Conservation (phyloP, 257 asterid genomes). For the Solanum neorickii region DNA sequence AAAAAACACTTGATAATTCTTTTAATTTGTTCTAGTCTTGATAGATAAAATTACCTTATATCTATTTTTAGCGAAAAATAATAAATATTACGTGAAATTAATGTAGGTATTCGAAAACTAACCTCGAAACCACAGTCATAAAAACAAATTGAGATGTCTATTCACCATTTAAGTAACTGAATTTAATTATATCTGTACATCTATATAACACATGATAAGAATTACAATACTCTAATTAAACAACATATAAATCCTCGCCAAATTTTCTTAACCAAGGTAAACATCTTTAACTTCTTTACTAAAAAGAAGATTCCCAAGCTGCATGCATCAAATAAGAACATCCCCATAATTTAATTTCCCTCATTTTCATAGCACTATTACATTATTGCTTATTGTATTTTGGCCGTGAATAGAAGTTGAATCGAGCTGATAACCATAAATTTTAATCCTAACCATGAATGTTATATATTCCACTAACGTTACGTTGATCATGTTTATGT, state of each 20-base stretch:
- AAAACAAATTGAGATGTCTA: not conserved
- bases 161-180: not conserved
- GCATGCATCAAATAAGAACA: not conserved
- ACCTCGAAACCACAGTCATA: not conserved
- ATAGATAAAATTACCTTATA: no score
- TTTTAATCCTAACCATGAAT: not conserved
- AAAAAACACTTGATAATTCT: no score
- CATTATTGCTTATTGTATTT: not conserved
- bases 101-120: not conserved
- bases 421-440: not conserved
- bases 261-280: not conserved
- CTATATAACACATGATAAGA: not conserved
- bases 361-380: not conserved
- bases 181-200: not conserved
- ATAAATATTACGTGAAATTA: no score
- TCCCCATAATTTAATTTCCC: not conserved
- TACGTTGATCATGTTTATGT: not conserved
- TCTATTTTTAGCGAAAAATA: accelerated
- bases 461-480: not conserved
- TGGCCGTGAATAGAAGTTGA: not conserved
- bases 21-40: no score
- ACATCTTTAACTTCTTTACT: not conserved
- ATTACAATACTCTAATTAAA: not conserved
- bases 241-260: not conserved
- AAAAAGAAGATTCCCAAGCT: not conserved